Evolutionary conservation across 768 basidiomycete species (phyloP).

Genomic region (Mycena capillaripes): DNA sequence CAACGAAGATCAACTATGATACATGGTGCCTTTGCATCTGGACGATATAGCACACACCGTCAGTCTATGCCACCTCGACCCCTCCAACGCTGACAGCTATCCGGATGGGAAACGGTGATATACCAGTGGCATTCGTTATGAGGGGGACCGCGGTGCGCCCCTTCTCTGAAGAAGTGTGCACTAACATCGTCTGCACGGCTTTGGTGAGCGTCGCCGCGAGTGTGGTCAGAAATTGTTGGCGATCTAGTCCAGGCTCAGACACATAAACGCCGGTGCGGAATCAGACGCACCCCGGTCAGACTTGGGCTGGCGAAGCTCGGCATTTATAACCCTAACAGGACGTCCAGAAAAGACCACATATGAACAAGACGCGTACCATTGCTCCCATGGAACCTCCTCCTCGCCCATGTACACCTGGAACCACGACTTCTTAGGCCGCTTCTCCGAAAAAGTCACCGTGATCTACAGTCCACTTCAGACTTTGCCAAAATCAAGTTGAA

Average conservation of each 20-base stretch:
- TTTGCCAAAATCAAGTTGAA: not conserved
- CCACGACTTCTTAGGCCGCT: conserved; percentile 84
- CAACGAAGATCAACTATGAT: conserved; percentile 2
- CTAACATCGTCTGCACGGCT: conserved; percentile 78
- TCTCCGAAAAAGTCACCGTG: conserved; percentile 82
- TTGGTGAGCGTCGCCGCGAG: conserved; percentile 74
- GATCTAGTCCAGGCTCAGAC: conserved; percentile 44
- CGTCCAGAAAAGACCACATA: not conserved
- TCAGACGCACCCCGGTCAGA: conserved; percentile 65
- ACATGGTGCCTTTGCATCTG: not conserved
- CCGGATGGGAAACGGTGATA: conserved; percentile 86
- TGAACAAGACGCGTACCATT: conserved; percentile 66
- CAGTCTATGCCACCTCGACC: conserved; percentile 58
- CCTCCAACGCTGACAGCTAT: conserved; percentile 79
- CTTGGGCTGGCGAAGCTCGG: conserved; percentile 81
- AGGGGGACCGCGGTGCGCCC: conserved; percentile 83
- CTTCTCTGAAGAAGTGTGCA: conserved; percentile 82
- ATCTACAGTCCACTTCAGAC: conserved; percentile 59
- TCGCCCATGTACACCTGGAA: conserved; percentile 79
- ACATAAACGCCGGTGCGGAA: not conserved
- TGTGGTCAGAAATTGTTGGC: conserved; percentile 67
- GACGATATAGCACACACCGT: not conserved
- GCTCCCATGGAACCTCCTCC: conserved; percentile 91
- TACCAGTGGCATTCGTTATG: conserved; percentile 81
- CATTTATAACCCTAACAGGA: conserved; percentile 77